Evolutionary conservation across 352 stramenopile genomes (phyloP).

Genomic region (Blastocystis sp.): DNA sequence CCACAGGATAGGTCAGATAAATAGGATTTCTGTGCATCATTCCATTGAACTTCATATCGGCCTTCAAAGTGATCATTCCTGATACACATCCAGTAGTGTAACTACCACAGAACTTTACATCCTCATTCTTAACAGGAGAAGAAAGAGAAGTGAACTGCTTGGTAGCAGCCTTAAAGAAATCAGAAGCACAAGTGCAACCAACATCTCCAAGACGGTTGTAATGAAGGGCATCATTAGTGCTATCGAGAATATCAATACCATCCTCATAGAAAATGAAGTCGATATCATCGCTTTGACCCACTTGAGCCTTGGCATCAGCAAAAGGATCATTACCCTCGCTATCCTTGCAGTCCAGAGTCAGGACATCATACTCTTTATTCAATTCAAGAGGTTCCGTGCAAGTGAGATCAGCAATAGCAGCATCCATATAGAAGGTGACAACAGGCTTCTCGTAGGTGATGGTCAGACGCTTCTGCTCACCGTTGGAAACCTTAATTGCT

Average conservation of each 20-base stretch:
- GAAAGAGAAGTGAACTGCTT: not conserved
- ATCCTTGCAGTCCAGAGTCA: slow-evolving; percentile 49
- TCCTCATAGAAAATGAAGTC: not conserved
- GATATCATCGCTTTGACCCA: not conserved
- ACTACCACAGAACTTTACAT: slow-evolving; percentile 53
- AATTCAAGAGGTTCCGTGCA: slow-evolving; percentile 49
- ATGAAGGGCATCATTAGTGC: not conserved
- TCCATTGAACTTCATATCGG: slow-evolving; percentile 3
- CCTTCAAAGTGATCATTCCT: not conserved
- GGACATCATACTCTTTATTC: slow-evolving; percentile 30
- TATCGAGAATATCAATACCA: not conserved
- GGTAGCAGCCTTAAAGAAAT: not conserved
- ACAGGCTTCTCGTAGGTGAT: slow-evolving; percentile 6
- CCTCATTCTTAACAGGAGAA: not conserved
- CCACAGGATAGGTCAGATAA: not conserved
- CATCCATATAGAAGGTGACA: slow-evolving; percentile 12
- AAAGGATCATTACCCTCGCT: slow-evolving; percentile 14
- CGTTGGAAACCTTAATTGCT: not conserved
- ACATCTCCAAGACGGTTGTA: not conserved
- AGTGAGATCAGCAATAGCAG: not conserved
- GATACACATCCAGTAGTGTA: slow-evolving; percentile 27
- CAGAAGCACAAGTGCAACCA: slow-evolving; percentile 42
- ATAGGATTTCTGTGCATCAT: slow-evolving; percentile 67
- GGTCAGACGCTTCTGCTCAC: not conserved
- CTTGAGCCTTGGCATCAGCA: slow-evolving; percentile 3